A percentile compares a stretch with the other conserved stretches of the same genome.
Evolutionary conservation across 441 rosid genomes (phyloP).

Genomic region (Flueggea neowawraea): DNA sequence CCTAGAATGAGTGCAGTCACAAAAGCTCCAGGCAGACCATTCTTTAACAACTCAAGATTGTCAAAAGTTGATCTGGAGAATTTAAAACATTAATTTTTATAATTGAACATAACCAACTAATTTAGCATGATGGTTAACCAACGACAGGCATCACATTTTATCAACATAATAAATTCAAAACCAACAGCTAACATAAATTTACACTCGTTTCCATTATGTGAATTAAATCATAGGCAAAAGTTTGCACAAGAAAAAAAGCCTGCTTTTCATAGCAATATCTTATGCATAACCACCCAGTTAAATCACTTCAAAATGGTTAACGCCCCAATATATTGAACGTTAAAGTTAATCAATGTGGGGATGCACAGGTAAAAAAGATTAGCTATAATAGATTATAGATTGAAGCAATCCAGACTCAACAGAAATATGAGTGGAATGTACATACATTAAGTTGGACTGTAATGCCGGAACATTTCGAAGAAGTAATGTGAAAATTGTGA

Average conservation of each 20-base stretch:
- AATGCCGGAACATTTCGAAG: constrained; percentile 86
- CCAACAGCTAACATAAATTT: background rate
- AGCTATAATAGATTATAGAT: background rate
- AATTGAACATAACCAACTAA: background rate
- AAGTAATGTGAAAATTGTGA: constrained; percentile 81
- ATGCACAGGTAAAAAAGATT: too few species aligned
- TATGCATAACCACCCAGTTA: too few species aligned
- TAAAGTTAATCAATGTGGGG: too few species aligned
- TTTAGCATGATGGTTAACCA: background rate
- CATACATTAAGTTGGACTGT: constrained; percentile 86
- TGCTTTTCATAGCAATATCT: too few species aligned
- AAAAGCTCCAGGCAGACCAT: constrained; percentile 89
- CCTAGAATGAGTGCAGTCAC: too few species aligned
- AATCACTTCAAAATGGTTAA: too few species aligned
- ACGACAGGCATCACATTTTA: background rate
- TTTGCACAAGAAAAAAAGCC: too few species aligned
- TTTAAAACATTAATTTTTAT: constrained; percentile 17
- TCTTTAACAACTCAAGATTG: constrained; percentile 60
- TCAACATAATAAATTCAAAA: background rate
- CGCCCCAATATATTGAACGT: too few species aligned
- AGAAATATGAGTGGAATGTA: constrained; percentile 5
- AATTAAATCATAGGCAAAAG: too few species aligned
- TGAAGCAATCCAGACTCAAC: constrained; percentile 1
- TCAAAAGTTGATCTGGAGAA: constrained; percentile 70
- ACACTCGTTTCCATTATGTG: too few species aligned